These are phyloP conservation scores for Cyclotella kingstonii DNA, from an alignment of 108 stramenopile genomes.

Conservation along the genomic window DNA sequence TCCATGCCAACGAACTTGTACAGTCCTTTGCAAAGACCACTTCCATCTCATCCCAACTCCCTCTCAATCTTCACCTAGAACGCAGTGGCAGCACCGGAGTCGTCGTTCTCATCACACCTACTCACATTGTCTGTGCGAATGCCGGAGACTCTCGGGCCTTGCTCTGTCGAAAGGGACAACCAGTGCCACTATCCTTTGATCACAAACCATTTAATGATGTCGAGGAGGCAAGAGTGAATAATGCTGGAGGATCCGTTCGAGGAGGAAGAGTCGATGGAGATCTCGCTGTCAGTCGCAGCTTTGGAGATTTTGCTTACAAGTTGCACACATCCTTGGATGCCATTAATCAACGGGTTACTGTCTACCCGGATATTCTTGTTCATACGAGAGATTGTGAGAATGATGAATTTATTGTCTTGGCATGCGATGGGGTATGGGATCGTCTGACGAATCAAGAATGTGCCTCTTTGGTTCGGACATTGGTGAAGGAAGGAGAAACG, in stretches of 20 bases:
- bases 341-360: slow-evolving; percentile 58
- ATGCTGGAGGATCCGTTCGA: slow-evolving; percentile 78
- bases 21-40: slow-evolving; percentile 15
- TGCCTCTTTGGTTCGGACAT: slow-evolving; percentile 53
- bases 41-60: slow-evolving; percentile 14
- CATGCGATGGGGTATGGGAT: slow-evolving; percentile 89
- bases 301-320: slow-evolving; percentile 93
- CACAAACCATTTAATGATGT: slow-evolving; percentile 91
- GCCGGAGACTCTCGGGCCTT: slow-evolving; percentile 95
- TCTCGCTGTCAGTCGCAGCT: slow-evolving; percentile 91
- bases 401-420: slow-evolving; percentile 75
- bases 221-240: slow-evolving; percentile 67
- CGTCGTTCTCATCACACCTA: slow-evolving; percentile 83
- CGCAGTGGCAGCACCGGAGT: slow-evolving; percentile 88
- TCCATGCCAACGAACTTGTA: slow-evolving; percentile 15
- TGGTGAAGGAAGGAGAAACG: slow-evolving; percentile 56
- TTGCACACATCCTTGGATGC: neutral
- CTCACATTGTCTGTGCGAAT: slow-evolving; percentile 92
- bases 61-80: slow-evolving; percentile 46
- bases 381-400: slow-evolving; percentile 52
- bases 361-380: slow-evolving; percentile 78
- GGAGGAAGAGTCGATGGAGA: slow-evolving; percentile 92
- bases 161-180: slow-evolving; percentile 50
- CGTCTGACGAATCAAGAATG: slow-evolving; percentile 61
- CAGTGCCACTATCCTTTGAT: slow-evolving; percentile 86